Evolutionary conservation across 2,329 filamentous ascomycete genomes (phyloP).

Genomic region (Aureobasidium leucospermi): DNA sequence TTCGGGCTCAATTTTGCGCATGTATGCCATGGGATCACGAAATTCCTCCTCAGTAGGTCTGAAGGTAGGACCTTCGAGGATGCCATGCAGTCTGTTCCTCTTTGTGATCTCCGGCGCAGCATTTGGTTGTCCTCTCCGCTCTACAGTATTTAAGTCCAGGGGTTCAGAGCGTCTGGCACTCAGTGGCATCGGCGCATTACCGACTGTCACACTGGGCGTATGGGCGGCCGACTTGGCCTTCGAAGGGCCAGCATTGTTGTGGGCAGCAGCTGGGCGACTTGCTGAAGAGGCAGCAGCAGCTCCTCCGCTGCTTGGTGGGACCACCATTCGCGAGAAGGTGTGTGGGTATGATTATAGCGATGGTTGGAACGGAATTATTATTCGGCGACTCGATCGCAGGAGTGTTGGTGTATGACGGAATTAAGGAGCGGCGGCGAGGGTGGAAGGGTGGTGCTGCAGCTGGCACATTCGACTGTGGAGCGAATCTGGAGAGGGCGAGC

Average conservation of each 20-base stretch:
- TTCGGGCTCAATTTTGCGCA: conserved; percentile 82
- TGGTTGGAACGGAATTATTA: background rate
- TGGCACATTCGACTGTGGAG: conserved; percentile 11
- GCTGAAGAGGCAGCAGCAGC: conserved; percentile 13
- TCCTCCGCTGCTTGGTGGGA: conserved; percentile 23
- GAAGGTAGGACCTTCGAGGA: conserved; percentile 86
- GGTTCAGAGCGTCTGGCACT: conserved; percentile 59
- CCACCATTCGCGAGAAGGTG: conserved; percentile 21
- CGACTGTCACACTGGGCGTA: conserved; percentile 20
- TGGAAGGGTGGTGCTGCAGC: background rate
- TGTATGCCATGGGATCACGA: conserved; percentile 87
- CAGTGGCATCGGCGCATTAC: conserved; percentile 45
- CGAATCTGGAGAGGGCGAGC: conserved; percentile 7
- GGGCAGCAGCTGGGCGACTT: background rate
- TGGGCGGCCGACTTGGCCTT: conserved; percentile 9
- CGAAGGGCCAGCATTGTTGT: background rate
- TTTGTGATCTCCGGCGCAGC: conserved; percentile 68
- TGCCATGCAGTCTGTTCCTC: conserved; percentile 70
- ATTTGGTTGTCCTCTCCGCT: conserved; percentile 77
- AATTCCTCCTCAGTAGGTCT: conserved; percentile 88
- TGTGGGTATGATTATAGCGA: background rate
- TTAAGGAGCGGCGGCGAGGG: conserved; percentile 3
- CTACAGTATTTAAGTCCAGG: conserved; percentile 81
- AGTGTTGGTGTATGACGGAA: background rate
- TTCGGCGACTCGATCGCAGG: background rate